Base-by-base conservation (phyloP, 495 filamentous ascomycete species). In the Tuber umbilicatum region DNA sequence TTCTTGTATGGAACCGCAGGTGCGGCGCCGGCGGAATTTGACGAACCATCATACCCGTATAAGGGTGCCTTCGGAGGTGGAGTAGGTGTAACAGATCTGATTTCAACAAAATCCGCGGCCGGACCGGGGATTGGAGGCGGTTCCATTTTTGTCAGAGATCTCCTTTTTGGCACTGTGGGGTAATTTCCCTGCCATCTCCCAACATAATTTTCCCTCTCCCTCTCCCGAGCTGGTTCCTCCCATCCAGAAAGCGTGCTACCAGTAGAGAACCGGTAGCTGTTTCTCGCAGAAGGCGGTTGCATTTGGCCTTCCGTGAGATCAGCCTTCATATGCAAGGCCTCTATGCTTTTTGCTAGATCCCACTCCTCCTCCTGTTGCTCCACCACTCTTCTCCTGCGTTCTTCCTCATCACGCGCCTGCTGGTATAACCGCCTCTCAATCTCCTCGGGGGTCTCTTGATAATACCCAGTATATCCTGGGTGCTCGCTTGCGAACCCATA, bases 161-260 rank as follows among this genome's bases (percentile, higher is more conserved):
- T 55, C 37, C 86, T 85, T 67, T 84, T 86, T 23, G 88, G 88
- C 37, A 90, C 86, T 14, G 79, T 85, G 67, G 88, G 88, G 78
- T 90, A 90, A 37, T 83, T 86, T 75, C 88, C 73, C 35, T 78
- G 47, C 73, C 73, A 81, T 4, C 70, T 79, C 38, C 85, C 81
- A 16, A 83, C 74, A 39, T 85, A 81, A 81, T 83, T 76, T 86
- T 85, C 79, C 78, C 81, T 27, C 79, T 78, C 69, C 40, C 78
- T 72, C 50, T 79, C 76, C 14, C 78, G 70, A 40, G 83, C 76
- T 2, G 76, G 80, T 35, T 83, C 71, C 75, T 86, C 83, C 88
- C 88, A 90, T 50, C 88, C 86, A 23, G 88, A 88, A 90, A 90
- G 93, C 39, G 89, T 82, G 0, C 90, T 70, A 23, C 42, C 27